Evolutionary conservation across 2,329 filamentous ascomycete species (phyloP), one percentile per base, ranked within the genome.

Genomic region (Colletotrichum viniferum): DNA sequence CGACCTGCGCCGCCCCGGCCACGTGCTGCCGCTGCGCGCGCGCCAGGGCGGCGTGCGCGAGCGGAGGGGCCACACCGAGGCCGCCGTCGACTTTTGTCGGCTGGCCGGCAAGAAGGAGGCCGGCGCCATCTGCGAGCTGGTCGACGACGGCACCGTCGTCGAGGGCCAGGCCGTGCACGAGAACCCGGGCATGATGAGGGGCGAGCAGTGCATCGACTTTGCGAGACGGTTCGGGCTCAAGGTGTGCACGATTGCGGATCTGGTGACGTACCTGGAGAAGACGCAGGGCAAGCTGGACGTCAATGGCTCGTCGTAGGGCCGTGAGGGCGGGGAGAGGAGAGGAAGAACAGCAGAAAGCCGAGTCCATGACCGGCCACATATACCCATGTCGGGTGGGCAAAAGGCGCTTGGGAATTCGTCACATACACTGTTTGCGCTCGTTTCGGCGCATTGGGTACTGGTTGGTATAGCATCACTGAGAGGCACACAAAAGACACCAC

Each of bases 171-270:
- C 95, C 1, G 87, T 94, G 81, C 88, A 92, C 78, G 83, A 84
- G 13, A 92, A 90, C 24, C 91, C 93, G n/a, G 95, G 94, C 30
- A 99, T 99, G 97, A 93, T 98, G 92, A 88, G 96, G 79, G 92
- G 95, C 77, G 95, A 98, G 86, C 94, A 92, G 48, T 98, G 96
- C 86, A 88, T 99, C 81, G 90, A 89, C 66, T 99, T 99, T 89
- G 97, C 96, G 32, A 92, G 92, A 85, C 92, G 90, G 85, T 98
- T 94, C 92, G 96, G 96, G 6, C 88, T 99, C 79, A 97, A 94
- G 88, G 95, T 98, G 74, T 98, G 96, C 86, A 98, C 97, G 34
- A 98, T 99, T 86, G 96, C 96, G 83, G 96, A 96, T 85, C 85
- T 99, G 85, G 93, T 96, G 32, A 88, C 87, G 73, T 94, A 97